A percentile compares a stretch with the other conserved stretches of the same genome.
These are phyloP conservation scores for Leptographium flavum DNA, from an alignment of 2,329 filamentous ascomycete genomes.

Conservation along the genomic window DNA sequence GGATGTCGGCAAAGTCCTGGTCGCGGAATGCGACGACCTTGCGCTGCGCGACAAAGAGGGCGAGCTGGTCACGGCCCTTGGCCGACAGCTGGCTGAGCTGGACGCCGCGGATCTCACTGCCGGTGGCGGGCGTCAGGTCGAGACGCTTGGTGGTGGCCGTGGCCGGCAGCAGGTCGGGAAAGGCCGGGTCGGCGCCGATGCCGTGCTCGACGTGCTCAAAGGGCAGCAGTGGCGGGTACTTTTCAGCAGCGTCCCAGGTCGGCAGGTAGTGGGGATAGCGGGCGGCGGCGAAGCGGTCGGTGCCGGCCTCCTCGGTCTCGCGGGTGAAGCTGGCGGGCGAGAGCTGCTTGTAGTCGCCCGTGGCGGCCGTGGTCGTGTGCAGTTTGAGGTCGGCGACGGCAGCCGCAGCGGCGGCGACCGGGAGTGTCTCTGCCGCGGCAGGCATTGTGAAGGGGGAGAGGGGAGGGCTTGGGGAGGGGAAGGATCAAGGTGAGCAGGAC, in stretches of 20 bases:
- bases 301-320: constrained; percentile 11
- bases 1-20: constrained; percentile 50
- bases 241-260: constrained; percentile 43
- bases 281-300: constrained; percentile 8
- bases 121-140: constrained; percentile 52
- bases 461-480: background rate
- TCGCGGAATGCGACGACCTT: constrained; percentile 59
- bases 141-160: constrained; percentile 27
- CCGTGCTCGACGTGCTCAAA: constrained; percentile 59
- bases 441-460: background rate
- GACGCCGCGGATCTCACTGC: constrained; percentile 51
- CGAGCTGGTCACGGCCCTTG: constrained; percentile 55
- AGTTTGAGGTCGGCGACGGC: constrained; percentile 14
- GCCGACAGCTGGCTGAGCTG: constrained; percentile 49
- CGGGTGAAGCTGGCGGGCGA: constrained; percentile 7
- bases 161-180: constrained; percentile 45
- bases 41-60: constrained; percentile 52
- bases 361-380: constrained; percentile 22
- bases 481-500: too few relatives aligned
- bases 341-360: constrained; percentile 14
- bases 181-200: constrained; percentile 49
- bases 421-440: constrained; percentile 9
- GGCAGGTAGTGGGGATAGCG: constrained; percentile 52
- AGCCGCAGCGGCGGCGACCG: too few relatives aligned
- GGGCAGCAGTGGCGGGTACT: constrained; percentile 44